Conservation (phyloP, 371 early-diverging fungal species). For the Enteropsectra breve region DNA sequence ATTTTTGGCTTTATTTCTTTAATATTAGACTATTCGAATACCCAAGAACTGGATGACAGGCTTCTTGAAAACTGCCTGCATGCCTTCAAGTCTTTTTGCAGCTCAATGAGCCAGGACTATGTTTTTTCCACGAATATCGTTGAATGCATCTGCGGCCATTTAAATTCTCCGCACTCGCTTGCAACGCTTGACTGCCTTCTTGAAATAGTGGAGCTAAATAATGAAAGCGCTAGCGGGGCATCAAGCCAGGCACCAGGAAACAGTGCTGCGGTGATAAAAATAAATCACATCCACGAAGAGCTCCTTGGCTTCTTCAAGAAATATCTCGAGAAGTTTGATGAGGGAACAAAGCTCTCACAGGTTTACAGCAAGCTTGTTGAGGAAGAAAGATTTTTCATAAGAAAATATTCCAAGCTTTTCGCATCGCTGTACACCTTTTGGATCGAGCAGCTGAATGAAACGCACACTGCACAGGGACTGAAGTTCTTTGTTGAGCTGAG, state of each 20-base stretch:
- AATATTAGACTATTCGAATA: constrained; percentile 68
- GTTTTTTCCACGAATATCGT: constrained; percentile 85
- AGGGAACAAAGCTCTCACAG: constrained; percentile 18
- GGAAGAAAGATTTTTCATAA: constrained; percentile 41
- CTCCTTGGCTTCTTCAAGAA: constrained; percentile 48
- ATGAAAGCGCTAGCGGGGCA: not conserved
- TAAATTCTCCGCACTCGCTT: constrained; percentile 52
- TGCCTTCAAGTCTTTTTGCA: constrained; percentile 78
- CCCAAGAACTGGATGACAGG: constrained; percentile 50
- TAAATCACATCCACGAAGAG: constrained; percentile 19
- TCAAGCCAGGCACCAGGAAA: not conserved
- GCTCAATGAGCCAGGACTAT: constrained; percentile 88
- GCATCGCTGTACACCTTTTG: constrained; percentile 30
- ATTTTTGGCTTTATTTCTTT: constrained; percentile 85
- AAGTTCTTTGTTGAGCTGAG: constrained; percentile 30
- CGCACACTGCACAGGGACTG: constrained; percentile 18
- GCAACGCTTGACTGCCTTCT: constrained; percentile 31
- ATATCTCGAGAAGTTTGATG: constrained; percentile 51
- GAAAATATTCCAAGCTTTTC: constrained; percentile 23
- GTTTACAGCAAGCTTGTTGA: constrained; percentile 36
- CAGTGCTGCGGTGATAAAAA: constrained; percentile 21
- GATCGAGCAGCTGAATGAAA: constrained; percentile 14
- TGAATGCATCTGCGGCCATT: constrained; percentile 56
- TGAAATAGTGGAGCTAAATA: constrained; percentile 45
- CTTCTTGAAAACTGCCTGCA: constrained; percentile 79